Evolutionary conservation across 768 basidiomycete genomes (phyloP).

Genomic region (Amanita thiersii): DNA sequence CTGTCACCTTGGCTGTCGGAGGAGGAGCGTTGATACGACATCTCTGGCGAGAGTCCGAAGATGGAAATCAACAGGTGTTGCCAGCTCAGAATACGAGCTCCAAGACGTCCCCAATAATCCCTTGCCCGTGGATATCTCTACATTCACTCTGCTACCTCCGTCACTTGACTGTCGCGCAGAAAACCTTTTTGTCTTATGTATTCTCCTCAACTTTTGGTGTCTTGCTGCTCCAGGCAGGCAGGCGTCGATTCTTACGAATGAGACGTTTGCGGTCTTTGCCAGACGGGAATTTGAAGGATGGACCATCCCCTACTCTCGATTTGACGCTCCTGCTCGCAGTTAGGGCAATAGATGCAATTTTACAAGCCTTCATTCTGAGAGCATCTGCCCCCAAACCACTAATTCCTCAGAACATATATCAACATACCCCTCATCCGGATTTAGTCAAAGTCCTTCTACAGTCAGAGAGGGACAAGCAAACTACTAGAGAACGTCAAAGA

Average conservation of each 20-base stretch:
- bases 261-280: slow-evolving; percentile 12
- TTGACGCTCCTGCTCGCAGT: slow-evolving; percentile 62
- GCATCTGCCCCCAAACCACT: slow-evolving; percentile 10
- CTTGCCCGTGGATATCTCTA: neutral
- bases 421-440: slow-evolving; percentile 11
- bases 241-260: slow-evolving; percentile 22
- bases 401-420: neutral
- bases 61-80: neutral
- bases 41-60: slow-evolving; percentile 26
- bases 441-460: slow-evolving; percentile 16
- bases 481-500: slow-evolving; percentile 14
- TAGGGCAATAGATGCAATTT: slow-evolving; percentile 55
- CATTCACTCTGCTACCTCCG: neutral
- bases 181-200: slow-evolving; percentile 50
- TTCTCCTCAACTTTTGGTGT: slow-evolving; percentile 52
- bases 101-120: neutral
- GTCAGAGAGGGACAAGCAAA: slow-evolving; percentile 21
- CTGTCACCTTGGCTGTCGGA: slow-evolving; percentile 54
- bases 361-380: slow-evolving; percentile 43
- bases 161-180: slow-evolving; percentile 29
- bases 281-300: slow-evolving; percentile 17
- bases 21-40: slow-evolving; percentile 52
- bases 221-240: slow-evolving; percentile 46
- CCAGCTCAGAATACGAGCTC: neutral
- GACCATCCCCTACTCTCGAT: slow-evolving; percentile 47